phyloP scores from a whole-genome alignment of 2,329 filamentous ascomycete species.

The Cordyceps pruinosa region DNA sequence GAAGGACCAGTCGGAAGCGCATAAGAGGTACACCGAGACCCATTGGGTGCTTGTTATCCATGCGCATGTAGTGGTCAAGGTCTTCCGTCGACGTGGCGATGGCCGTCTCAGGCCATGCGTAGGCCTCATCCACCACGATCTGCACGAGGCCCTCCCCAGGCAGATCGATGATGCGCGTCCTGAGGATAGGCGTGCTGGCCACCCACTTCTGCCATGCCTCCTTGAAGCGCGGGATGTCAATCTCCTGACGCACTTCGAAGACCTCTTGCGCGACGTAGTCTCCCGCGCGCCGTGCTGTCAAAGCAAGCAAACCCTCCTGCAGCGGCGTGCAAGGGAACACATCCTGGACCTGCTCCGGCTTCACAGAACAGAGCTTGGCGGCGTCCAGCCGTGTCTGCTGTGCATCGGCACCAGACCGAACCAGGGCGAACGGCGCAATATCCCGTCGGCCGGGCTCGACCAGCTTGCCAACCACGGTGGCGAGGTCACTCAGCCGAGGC shows the following conservation, averaged over 20 bases:
- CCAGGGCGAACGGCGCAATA: background rate
- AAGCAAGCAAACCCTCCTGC: slow-evolving; percentile 17
- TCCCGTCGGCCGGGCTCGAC: background rate
- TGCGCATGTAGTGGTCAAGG: background rate
- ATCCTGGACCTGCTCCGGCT: slow-evolving; percentile 14
- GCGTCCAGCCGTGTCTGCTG: background rate
- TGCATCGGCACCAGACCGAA: background rate
- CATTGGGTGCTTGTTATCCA: slow-evolving; percentile 7
- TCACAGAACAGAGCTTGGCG: slow-evolving; percentile 14
- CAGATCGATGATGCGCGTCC: slow-evolving; percentile 12
- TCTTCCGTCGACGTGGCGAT: background rate
- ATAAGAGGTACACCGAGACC: slow-evolving; percentile 15
- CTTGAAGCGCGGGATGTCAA: slow-evolving; percentile 13
- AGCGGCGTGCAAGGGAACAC: slow-evolving; percentile 19
- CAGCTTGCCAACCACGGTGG: slow-evolving; percentile 17
- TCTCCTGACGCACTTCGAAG: slow-evolving; percentile 10
- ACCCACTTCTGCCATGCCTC: slow-evolving; percentile 16
- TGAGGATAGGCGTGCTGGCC: slow-evolving; percentile 9
- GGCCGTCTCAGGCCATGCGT: background rate
- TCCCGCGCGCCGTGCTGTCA: slow-evolving; percentile 13
- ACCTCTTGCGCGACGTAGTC: slow-evolving; percentile 17
- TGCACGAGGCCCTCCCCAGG: background rate
- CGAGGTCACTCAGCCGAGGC: slow-evolving; percentile 39
- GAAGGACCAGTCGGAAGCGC: slow-evolving; percentile 10
- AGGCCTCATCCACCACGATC: slow-evolving; percentile 1